Evolutionary conservation across 176 grass and related monocot genomes (phyloP).

Genomic region (Saccharum spontaneum): DNA sequence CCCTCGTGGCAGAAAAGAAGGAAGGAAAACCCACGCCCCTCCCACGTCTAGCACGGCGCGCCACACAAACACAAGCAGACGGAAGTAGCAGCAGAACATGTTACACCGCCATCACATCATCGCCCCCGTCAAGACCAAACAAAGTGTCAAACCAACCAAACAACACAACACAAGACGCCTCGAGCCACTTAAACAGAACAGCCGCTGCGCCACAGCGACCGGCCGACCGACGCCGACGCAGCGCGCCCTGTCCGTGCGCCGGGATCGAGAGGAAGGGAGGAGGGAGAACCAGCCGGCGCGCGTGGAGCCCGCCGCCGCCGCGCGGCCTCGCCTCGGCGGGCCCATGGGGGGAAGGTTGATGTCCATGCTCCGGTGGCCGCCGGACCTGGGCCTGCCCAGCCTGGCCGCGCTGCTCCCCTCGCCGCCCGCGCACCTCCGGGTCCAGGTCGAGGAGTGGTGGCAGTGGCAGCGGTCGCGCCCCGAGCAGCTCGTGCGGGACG

Average conservation of each 20-base stretch:
- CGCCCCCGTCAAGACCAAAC: conserved; percentile 1
- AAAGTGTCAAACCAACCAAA: neutral
- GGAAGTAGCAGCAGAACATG: conserved; percentile 13
- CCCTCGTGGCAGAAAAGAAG: neutral
- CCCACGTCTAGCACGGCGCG: neutral
- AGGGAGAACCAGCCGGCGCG: neutral
- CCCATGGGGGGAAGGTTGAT: conserved; percentile 55
- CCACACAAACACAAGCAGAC: neutral
- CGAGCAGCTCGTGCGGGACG: conserved; percentile 45
- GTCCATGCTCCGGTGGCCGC: conserved; percentile 68
- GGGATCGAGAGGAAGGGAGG: neutral
- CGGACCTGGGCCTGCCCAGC: conserved; percentile 51
- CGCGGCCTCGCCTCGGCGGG: neutral
- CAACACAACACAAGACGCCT: neutral
- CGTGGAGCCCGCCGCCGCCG: neutral
- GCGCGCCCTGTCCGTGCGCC: neutral
- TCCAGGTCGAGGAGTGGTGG: conserved; percentile 34
- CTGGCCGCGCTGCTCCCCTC: conserved; percentile 45
- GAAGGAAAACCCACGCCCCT: neutral
- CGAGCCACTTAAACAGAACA: conserved; percentile 1
- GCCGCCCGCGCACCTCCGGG: conserved; percentile 12
- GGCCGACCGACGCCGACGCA: conserved; percentile 22
- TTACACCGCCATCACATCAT: neutral
- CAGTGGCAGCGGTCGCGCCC: conserved; percentile 18
- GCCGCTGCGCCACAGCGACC: neutral